Percentiles rank a stretch among this genome's conserved stretches.
Evolutionary conservation across 176 grass and related monocot genomes (phyloP).

Genomic region (Musa schizocarpa): DNA sequence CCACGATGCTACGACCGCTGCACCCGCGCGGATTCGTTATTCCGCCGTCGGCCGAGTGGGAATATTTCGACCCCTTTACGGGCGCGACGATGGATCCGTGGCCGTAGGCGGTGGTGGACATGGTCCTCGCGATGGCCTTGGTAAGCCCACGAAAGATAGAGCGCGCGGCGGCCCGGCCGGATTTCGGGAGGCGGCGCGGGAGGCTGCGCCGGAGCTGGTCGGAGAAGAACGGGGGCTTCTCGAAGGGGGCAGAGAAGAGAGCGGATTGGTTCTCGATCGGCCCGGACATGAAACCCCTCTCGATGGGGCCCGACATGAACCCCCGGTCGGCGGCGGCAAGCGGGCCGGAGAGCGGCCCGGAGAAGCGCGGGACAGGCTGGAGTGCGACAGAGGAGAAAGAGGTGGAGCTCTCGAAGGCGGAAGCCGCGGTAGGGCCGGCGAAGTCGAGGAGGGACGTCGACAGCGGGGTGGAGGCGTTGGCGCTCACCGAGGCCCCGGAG

Average conservation of each 20-base stretch:
- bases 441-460: constrained; percentile 43
- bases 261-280: constrained; percentile 35
- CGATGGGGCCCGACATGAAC: constrained; percentile 48
- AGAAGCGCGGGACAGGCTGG: constrained; percentile 48
- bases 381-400: constrained; percentile 76
- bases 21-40: not conserved
- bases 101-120: not conserved
- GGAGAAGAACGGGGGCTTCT: not conserved
- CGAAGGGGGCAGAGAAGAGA: constrained; percentile 8
- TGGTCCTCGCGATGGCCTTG: constrained; percentile 3
- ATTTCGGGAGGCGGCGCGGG: not conserved
- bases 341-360: constrained; percentile 42
- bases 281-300: constrained; percentile 52
- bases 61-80: not conserved
- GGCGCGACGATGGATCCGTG: not conserved
- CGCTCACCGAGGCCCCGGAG: constrained; percentile 56
- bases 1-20: not conserved
- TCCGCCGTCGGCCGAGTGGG: not conserved
- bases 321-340: constrained; percentile 25
- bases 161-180: not conserved
- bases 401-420: constrained; percentile 70
- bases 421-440: constrained; percentile 23
- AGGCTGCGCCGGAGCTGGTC: constrained; percentile 8
- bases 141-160: not conserved
- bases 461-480: constrained; percentile 74